phyloP scores from a whole-genome alignment of 148 eudicot species.

The Linanthus parryae region DNA sequence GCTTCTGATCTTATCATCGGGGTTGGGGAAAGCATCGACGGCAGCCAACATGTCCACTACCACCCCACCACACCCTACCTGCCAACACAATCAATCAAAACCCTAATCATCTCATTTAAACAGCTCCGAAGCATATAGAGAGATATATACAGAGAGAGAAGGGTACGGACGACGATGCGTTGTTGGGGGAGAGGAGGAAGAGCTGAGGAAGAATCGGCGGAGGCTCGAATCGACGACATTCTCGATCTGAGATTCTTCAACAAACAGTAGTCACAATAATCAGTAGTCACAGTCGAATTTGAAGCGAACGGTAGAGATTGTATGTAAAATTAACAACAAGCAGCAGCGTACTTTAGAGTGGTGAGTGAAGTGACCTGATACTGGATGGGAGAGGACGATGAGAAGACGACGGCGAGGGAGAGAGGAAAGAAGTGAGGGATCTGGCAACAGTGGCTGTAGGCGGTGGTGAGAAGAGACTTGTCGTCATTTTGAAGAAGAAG shows the following conservation, averaged over 20 bases:
- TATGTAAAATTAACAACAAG: too few species aligned
- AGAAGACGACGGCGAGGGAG: slow-evolving; percentile 12
- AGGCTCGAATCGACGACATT: slow-evolving; percentile 37
- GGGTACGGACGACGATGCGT: slow-evolving; percentile 40
- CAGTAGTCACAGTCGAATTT: too few species aligned
- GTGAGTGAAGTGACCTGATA: slow-evolving; percentile 22
- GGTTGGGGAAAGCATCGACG: slow-evolving; percentile 75
- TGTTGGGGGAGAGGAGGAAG: slow-evolving; percentile 42
- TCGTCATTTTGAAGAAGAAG: too few species aligned
- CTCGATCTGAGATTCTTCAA: slow-evolving; percentile 27
- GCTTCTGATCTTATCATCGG: slow-evolving; percentile 90
- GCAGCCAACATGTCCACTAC: slow-evolving; percentile 61
- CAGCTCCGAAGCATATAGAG: background rate
- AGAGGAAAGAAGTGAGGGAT: background rate
- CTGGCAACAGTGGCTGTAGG: background rate
- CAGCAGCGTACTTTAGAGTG: background rate
- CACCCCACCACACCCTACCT: slow-evolving; percentile 72
- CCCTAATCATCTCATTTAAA: slow-evolving; percentile 1
- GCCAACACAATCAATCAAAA: slow-evolving; percentile 13
- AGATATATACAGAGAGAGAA: background rate
- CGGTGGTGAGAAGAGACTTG: background rate
- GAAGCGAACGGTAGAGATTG: too few species aligned
- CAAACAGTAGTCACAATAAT: background rate
- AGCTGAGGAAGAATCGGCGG: slow-evolving; percentile 11
- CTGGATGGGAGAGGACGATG: slow-evolving; percentile 16